Percentiles rank a stretch among this genome's conserved stretches.
Conservation (phyloP, 257 asterid species). For the Anisodus tanguticus region DNA sequence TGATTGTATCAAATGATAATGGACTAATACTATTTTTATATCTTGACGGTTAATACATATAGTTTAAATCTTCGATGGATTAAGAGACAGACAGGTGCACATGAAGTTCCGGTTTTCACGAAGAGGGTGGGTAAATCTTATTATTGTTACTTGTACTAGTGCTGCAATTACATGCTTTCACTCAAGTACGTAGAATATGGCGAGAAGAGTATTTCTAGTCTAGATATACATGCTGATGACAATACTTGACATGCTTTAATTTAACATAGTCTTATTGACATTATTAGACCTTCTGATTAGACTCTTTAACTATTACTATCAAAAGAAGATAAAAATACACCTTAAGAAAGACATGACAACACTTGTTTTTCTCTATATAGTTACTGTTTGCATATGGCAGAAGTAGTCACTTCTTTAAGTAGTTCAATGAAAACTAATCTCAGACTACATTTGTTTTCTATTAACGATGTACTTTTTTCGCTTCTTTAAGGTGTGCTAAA, state of each 20-base stretch:
- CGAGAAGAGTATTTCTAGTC: not conserved
- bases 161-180: slow-evolving; percentile 42
- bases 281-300: slow-evolving; percentile 34
- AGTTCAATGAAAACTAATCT: not conserved
- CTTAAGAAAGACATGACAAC: slow-evolving; percentile 33
- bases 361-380: not conserved
- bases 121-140: slow-evolving; percentile 46
- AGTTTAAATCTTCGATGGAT: not conserved
- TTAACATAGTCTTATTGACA: slow-evolving; percentile 8
- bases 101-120: slow-evolving; percentile 54
- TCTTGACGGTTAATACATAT: no score
- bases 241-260: slow-evolving; percentile 18
- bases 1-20: no score
- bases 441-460: not conserved
- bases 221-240: not conserved
- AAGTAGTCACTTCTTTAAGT: not conserved
- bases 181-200: not conserved
- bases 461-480: not conserved
- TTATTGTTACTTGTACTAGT: slow-evolving; percentile 50
- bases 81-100: slow-evolving; percentile 28
- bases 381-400: slow-evolving; percentile 10
- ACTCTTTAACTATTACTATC: slow-evolving; percentile 38
- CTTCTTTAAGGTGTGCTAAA: slow-evolving; percentile 11
- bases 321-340: slow-evolving; percentile 39
- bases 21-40: no score